These are phyloP conservation scores for Aschersonia sp. DNA, from an alignment of 2,329 filamentous ascomycete genomes.

Conservation along the genomic window DNA sequence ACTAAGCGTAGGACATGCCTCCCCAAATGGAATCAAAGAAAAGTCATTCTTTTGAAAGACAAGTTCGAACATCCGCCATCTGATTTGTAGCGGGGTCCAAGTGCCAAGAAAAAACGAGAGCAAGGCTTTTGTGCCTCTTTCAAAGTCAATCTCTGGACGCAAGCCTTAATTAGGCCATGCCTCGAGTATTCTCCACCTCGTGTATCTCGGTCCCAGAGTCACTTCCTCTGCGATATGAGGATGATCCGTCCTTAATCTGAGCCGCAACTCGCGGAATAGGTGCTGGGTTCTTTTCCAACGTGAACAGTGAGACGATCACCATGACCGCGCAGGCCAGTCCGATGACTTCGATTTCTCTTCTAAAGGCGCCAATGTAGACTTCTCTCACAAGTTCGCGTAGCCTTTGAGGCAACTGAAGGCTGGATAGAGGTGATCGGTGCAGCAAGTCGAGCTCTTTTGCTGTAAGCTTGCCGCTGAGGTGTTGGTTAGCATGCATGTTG, in stretches of 20 bases:
- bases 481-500: slow-evolving; percentile 26
- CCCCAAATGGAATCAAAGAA: no score
- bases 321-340: slow-evolving; percentile 27
- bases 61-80: no score
- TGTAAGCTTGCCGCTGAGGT: slow-evolving; percentile 21
- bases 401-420: slow-evolving; percentile 17
- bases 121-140: no score
- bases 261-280: slow-evolving; percentile 17
- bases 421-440: slow-evolving; percentile 27
- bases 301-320: slow-evolving; percentile 27
- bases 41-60: no score
- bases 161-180: slow-evolving; percentile 4
- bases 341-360: slow-evolving; percentile 30
- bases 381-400: slow-evolving; percentile 20
- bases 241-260: slow-evolving; percentile 13
- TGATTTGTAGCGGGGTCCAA: no score
- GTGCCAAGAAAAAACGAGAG: no score
- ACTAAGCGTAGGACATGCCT: no score
- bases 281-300: slow-evolving; percentile 26
- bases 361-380: slow-evolving; percentile 31
- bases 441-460: slow-evolving; percentile 23
- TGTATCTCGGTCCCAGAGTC: slow-evolving; percentile 23
- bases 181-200: slow-evolving; percentile 11
- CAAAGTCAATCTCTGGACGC: no score
- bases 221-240: slow-evolving; percentile 17